phyloP scores from a whole-genome alignment of 2,329 filamentous ascomycete genomes.

The Verticillium albo-atrum region DNA sequence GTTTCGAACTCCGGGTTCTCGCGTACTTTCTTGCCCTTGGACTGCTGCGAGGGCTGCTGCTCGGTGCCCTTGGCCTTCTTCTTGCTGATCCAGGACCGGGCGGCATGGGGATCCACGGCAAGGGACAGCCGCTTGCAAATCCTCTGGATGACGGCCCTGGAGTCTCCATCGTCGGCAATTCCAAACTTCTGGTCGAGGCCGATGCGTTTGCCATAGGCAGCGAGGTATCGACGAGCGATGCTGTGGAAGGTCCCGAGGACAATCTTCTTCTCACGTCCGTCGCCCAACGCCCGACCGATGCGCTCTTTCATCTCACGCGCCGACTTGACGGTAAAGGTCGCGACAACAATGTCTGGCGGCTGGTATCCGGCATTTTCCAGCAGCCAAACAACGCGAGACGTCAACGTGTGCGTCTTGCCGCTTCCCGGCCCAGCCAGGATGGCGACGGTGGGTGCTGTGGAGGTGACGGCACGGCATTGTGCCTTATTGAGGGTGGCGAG shows the following conservation, averaged over 20 bases:
- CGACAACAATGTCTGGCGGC: constrained; percentile 87
- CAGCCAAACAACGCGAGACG: constrained; percentile 86
- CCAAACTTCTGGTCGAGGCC: constrained; percentile 79
- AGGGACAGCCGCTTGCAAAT: constrained; percentile 73
- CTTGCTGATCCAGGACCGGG: constrained; percentile 73
- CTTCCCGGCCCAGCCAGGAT: constrained; percentile 65
- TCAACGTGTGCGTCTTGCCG: constrained; percentile 94
- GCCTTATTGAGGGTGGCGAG: constrained; percentile 49
- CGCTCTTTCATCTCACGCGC: constrained; percentile 89
- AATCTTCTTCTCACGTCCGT: constrained; percentile 64
- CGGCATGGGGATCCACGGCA: constrained; percentile 63
- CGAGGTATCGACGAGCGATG: constrained; percentile 79
- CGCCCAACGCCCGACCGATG: constrained; percentile 75
- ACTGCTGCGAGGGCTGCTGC: constrained; percentile 13
- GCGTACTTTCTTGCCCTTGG: constrained; percentile 25
- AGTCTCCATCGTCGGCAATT: constrained; percentile 84
- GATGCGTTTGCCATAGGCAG: constrained; percentile 78
- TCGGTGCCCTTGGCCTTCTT: constrained; percentile 51
- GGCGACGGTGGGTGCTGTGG: constrained; percentile 50
- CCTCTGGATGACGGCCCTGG: constrained; percentile 71
- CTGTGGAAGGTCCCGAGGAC: constrained; percentile 94
- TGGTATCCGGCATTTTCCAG: constrained; percentile 66
- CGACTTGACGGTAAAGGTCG: constrained; percentile 96
- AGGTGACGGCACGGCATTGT: constrained; percentile 52
- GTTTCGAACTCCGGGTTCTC: constrained; percentile 58